Evolutionary conservation across 1,284 basidiomycete genomes (phyloP), one percentile per base, ranked within the genome.

Genomic region (Golubevia sp.): DNA sequence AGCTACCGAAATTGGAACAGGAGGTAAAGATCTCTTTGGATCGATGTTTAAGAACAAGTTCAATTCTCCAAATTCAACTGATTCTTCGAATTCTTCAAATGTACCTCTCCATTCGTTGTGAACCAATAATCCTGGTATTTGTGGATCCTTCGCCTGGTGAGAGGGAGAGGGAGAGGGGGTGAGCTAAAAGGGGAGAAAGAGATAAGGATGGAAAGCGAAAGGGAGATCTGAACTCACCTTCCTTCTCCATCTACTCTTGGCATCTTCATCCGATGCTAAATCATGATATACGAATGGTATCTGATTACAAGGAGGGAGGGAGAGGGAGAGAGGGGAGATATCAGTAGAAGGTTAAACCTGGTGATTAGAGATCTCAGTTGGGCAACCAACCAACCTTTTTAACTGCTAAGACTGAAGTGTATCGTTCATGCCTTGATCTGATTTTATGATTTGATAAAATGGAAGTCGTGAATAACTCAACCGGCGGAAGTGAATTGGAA

Each of bases 381-480:
- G 20, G 11, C 5, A 34, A 11, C 30, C 30, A 7, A 51, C 61
- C 8, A n/a, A 57, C 56, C 68, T 74, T 73, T 38, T 76, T 74
- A 64, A 76, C 73, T 51, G 58, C 59, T 6, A 83, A 59, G 8
- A 83, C 79, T 24, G 64, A 62, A 0, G 75, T 65, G 59, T 63
- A 83, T n/a, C 80, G 72, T 51, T 83, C 80, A 58, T 83, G 79
- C 6, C 77, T 68, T 18, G 65, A 61, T 27, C 80, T 68, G 1
- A 79, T 70, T 54, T 72, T 72, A 64, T 78, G 76, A 57, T 83
- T 80, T 56, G 72, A 74, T 24, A 82, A 68, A 58, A 83, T 83
- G 30, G 77, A 82, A 24, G 80, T 83, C 63, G 72, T 78, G 68
- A 83, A 83, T n/a, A 83, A 74, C 66, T 83, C 80, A 27, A 83